Evolutionary conservation across 192 early-diverging fungal genomes (phyloP), one percentile per base, ranked within the genome.

Genomic region (Backusella westeae): DNA sequence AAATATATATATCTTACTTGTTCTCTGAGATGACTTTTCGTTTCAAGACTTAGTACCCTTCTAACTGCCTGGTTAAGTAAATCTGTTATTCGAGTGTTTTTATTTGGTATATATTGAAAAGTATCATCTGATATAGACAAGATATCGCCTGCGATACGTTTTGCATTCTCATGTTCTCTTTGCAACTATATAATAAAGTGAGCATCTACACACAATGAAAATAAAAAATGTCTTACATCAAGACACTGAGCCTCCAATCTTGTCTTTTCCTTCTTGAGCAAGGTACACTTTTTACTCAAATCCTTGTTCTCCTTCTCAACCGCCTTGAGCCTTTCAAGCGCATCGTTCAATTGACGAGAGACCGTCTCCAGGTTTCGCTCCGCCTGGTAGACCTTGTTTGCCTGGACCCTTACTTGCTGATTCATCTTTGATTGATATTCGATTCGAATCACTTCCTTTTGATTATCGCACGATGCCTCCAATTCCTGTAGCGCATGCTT

Each of bases 361-460:
- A 63, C 12, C 4, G 56, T 12, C n/a, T 63, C 56, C 21, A 29
- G 29, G 3, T 15, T 63, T 9, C 9, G 7, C 7, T 63, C 56
- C 4, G 56, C 9, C 12, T 29, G 23, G 1, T 29, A n/a, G 2
- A 63, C 5, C 26, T 29, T 63, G 21, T 63, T 63, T 29, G 4
- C 26, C 10, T 29, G 6, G 0, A 12, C 10, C 23, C 68, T 35
- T 23, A 9, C 12, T n/a, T 39, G 38, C 0, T 26, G 35, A 6
- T 69, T 38, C 12, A 69, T 26, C n/a, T n/a, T 29, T 1, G 74
- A 38, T 35, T 76, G 75, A 52, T 69, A 41, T 49, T 76, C 67
- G 36, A 76, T 76, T 4, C 21, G 8, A 9, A 39, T 21, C 41
- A 76, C 75, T 29, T 76, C 67, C 35, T 76, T 76, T 17, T 76